Evolutionary conservation across 2,329 filamentous ascomycete species (phyloP), one percentile per base, ranked within the genome.

Genomic region (Penicillium palitans): DNA sequence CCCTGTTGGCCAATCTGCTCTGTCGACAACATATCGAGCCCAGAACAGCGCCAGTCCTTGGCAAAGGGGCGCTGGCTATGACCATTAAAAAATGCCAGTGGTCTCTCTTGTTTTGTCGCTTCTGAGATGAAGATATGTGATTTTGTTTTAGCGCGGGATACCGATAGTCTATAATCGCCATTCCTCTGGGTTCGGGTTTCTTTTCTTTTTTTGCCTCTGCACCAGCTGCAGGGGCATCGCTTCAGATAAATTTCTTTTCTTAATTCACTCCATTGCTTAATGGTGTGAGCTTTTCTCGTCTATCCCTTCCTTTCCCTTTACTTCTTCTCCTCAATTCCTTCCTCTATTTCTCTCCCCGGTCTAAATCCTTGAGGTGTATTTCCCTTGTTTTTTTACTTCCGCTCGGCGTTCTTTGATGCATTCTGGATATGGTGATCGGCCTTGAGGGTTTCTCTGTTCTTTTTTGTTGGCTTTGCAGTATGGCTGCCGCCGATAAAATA

Each of bases 31-130:
- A 15, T 80, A 76, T 66, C 73, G 81, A 61, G 67, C 76, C 61
- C 78, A 81, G 64, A 82, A 84, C 68, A 85, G 80, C 68, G 72
- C 81, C 39, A 87, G 83, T 74, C 84, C 85, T 53, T 88, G 85
- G 85, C 85, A 88, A 74, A 76, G 85, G 70, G 85, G 85, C 44
- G 85, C 85, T 33, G 85, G 85, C 45, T 88, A 87, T 66, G 85
- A 87, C 59, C 81, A 83, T 71, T 83, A 76, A 74, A 63, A 59
- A 57, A 59, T 35, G 61, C 50, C 52, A 47, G 17, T 54, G 54
- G 62, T 58, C 52, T 61, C 31, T 55, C 31, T 55, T 64, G 57
- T 60, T 55, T 58, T 65, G 68, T 70, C 62, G 59, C 62, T 64
- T 65, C 68, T 63, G 69, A 70, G 62, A 76, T 73, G 72, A 75